Percentiles rank a stretch among this genome's conserved stretches.
Conservation (phyloP, 441 rosid species). For the Pelargonium citronellum region DNA sequence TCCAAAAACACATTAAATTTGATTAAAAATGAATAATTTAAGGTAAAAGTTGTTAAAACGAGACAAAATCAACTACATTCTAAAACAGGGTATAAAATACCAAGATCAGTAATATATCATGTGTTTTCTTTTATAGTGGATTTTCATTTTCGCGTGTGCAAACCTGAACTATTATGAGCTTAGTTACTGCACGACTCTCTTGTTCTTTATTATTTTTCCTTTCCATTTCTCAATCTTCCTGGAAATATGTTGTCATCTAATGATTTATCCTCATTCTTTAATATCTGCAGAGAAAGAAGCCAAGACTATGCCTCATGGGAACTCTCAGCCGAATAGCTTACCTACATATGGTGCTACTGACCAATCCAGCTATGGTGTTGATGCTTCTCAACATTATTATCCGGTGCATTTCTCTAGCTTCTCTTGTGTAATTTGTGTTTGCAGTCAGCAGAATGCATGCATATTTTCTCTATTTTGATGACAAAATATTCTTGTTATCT, state of each 20-base stretch:
- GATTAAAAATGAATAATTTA: too few species aligned
- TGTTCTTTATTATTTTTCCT: neutral
- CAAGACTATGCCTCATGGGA: constrained; percentile 30
- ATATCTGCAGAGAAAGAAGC: constrained; percentile 54
- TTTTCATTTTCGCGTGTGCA: neutral
- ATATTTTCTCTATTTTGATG: neutral
- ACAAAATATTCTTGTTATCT: constrained; percentile 12
- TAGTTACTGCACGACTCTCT: neutral
- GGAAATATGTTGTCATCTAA: constrained; percentile 14
- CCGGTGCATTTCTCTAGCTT: constrained; percentile 36
- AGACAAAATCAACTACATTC: too few species aligned
- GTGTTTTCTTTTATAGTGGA: neutral
- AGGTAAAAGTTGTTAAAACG: too few species aligned
- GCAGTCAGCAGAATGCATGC: neutral
- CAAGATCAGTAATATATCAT: neutral
- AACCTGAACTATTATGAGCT: neutral
- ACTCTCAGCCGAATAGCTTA: constrained; percentile 37
- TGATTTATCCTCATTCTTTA: constrained; percentile 15
- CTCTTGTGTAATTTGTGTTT: neutral
- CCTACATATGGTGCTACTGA: constrained; percentile 23
- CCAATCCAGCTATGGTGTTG: constrained; percentile 30
- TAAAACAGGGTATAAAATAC: too few species aligned
- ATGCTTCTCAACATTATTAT: constrained; percentile 47
- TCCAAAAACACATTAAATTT: too few species aligned
- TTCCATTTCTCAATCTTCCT: neutral